Evolutionary conservation across 495 filamentous ascomycete species (phyloP), one percentile per base, ranked within the genome.

Genomic region (Letharia columbiana): DNA sequence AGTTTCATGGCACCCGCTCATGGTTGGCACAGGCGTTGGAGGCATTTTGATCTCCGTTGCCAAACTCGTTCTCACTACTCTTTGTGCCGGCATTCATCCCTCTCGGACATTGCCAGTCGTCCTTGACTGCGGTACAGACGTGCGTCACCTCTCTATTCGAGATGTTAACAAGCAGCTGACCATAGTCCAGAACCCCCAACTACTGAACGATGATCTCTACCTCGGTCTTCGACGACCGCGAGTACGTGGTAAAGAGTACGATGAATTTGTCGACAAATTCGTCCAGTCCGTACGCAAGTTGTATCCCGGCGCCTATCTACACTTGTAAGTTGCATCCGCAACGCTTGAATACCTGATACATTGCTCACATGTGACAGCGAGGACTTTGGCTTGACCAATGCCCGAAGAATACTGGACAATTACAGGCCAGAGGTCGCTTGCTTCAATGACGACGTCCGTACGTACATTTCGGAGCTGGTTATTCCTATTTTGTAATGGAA

Each of bases 31-130:
- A 68, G 91, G 92, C n/a, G 88, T 90, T 7, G 92, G 92, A 18
- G 91, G 87, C 10, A 90, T 96, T 61, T 77, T 94, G 20, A 96
- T 96, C 61, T 90, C 88, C 4, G 80, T 91, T 1, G 91, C 91
- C 4, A 96, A 96, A 72, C 77, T 96, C 18, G 87, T 87, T 10
- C 77, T 96, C 42, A 91, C 89, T 45, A 94, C 92, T 0, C 73
- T 93, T 1, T 96, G 92, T 75, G 91, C 88, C 45, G 92, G 91
- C 1, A 88, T 96, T 42, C 88, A 94, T 73, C 91, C 91, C 17
- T 85, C 86, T 39, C 79, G 91, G 58, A 89, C 90, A 42, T 75
- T 95, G 1, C 89, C 92, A 0, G 89, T 96, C 6, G 88, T 92
- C 4, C 75, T 96, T n/a, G 91, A 96, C 69, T 91, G 89, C 67